Percentiles rank a stretch among this genome's conserved stretches.
These are phyloP conservation scores for Heteromeles arbutifolia DNA, from an alignment of 306 rosid genomes.

Conservation along the genomic window DNA sequence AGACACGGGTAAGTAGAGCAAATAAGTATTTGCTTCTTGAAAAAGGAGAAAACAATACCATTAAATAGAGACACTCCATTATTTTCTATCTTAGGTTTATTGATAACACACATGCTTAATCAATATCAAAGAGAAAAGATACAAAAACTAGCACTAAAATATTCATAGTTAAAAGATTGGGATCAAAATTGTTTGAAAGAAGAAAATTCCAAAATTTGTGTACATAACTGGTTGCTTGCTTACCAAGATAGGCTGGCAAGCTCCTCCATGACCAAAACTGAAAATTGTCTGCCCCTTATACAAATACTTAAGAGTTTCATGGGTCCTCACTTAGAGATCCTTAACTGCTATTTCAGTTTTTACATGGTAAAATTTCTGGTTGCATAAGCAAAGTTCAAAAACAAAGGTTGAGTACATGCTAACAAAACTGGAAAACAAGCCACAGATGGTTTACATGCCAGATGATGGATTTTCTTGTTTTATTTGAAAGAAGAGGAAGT, in stretches of 20 bases:
- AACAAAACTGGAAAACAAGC: background rate
- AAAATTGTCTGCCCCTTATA: background rate
- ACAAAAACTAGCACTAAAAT: background rate
- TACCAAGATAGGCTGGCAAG: no score
- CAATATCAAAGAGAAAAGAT: background rate
- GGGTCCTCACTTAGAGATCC: background rate
- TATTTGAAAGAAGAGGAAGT: background rate
- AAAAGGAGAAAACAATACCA: background rate
- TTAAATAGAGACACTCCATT: background rate
- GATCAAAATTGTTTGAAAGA: background rate
- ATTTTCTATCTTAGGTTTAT: background rate
- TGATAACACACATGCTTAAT: background rate
- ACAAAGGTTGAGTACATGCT: background rate
- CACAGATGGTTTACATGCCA: background rate
- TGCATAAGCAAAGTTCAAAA: background rate
- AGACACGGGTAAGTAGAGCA: background rate
- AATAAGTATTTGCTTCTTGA: slow-evolving; percentile 1
- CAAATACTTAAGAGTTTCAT: background rate
- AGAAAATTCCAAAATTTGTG: background rate
- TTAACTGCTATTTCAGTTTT: background rate
- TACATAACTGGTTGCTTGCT: background rate
- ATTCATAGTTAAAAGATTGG: no score
- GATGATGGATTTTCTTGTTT: background rate
- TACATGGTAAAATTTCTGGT: background rate
- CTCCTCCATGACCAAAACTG: background rate